Evolutionary conservation across 2,329 filamentous ascomycete species (phyloP), one percentile per base, ranked within the genome.

Genomic region (Cladophialophora immunda): DNA sequence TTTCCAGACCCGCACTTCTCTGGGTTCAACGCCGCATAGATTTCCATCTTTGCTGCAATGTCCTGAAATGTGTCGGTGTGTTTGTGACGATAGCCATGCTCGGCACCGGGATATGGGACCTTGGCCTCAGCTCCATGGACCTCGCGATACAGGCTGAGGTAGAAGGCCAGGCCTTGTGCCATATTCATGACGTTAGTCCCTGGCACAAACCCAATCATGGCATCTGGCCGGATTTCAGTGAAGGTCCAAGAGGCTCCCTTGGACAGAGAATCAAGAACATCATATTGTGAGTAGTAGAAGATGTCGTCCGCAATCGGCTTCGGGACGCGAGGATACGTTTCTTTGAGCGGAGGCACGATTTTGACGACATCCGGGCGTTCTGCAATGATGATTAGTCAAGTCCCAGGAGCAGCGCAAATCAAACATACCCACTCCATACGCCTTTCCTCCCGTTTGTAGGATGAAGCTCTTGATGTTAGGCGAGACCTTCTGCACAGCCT

Each of bases 371-470:
- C 57, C 1, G 78, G 76, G 58, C 79, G 80, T 58, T 75, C 72
- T 65, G 41, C 9, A 32, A 22, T 6, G 2, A 27, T 15, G 11
- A 19, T 58, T 30, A 45, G n/a, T 34, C 4, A 17, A 27, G 3
- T 25, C 29, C n/a, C 29, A 4, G 15, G 11, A n/a, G 32, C 13
- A 29, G 5, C 3, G 13, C 6, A 29, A 19, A 5, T n/a, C 27
- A n/a, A 27, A 15, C 57, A 53, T 64, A 67, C 60, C 65, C 25
- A 79, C 74, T 17, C 78, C 78, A 64, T 80, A 80, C 19, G 78
- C 76, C 60, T 79, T 80, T 4, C 77, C 78, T 9, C 78, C 79
- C 2, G 77, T 77, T 11, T 77, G 72, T 41, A 76, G 77, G 8
- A 75, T 71, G 50, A 79, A 68, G 59, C 76, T 78, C 34, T 73